Base-by-base conservation (phyloP, 1,284 basidiomycete genomes). In the Ceratobasidium sp. region DNA sequence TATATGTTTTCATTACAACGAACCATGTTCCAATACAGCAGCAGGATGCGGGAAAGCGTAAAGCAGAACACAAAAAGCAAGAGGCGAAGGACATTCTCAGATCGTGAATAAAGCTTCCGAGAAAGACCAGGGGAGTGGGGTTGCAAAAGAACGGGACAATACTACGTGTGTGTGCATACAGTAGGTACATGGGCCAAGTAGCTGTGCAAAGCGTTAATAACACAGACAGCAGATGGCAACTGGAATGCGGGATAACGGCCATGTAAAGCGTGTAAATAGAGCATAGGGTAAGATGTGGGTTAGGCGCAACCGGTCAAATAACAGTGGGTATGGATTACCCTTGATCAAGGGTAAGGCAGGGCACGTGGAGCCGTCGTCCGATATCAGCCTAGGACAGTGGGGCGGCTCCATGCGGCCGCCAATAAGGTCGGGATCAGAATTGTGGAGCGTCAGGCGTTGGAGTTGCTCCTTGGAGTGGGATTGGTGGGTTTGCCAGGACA, bases 1-100 rank as follows among this genome's bases (percentile, higher is more conserved):
- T 72, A 74, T 74, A 63, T 62, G 69, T 4, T 53, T 63, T 74
- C 59, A 63, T 56, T 74, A 64, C 71, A 74, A 54, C 46, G 58
- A 41, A 11, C n/a, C 37, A 46, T 63, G 59, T 74, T 74, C 71
- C 61, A 24, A 37, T 74, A 74, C 63, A 66, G 27, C 69, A 72
- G 46, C 56, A 48, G 46, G 51, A 27, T 1, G 13, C 16, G 8
- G 34, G 58, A 46, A 37, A 74, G 61, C 59, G 56, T 41, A 9
- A 61, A 49, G 41, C 41, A 58, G 31, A 34, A 34, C 2, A 61
- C 34, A 5, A 37, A 19, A 61, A 61, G 19, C 58, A 53, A 46
- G 51, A 29, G 37, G 39, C 71, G 61, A 74, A 43, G 68, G 41
- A 34, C 14, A 37, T 19, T 16, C 24, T 61, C 27, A 37, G 71